Percentiles rank a stretch among this genome's conserved stretches.
phyloP scores from a whole-genome alignment of 352 stramenopile genomes.

The Halophytophthora polymorphica region DNA sequence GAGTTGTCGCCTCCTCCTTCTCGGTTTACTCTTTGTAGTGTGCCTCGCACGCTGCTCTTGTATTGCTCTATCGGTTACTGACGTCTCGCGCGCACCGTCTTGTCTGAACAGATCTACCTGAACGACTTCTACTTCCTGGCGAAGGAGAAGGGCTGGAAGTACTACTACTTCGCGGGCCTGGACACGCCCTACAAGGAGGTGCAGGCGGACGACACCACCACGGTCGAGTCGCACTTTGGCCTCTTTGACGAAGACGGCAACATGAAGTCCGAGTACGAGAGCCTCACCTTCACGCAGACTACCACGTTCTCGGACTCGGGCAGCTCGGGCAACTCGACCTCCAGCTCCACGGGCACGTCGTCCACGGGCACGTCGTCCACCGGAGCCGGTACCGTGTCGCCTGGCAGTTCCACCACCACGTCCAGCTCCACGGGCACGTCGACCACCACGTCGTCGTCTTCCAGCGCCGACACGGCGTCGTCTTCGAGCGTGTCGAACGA shows the following conservation, averaged over 20 bases:
- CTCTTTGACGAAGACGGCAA: constrained; percentile 61
- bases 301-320: constrained; percentile 19
- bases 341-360: constrained; percentile 13
- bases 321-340: constrained; percentile 15
- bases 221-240: constrained; percentile 76
- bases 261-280: constrained; percentile 64
- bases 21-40: constrained; percentile 15
- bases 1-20: too few relatives aligned
- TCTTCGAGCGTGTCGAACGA: constrained; percentile 21
- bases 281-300: constrained; percentile 50
- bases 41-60: not conserved
- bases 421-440: constrained; percentile 19
- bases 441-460: constrained; percentile 23
- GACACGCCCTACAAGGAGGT: constrained; percentile 79
- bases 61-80: constrained; percentile 3
- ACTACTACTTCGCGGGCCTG: constrained; percentile 87
- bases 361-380: constrained; percentile 11
- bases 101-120: constrained; percentile 48
- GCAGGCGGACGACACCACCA: constrained; percentile 39
- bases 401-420: not conserved
- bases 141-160: constrained; percentile 66
- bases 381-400: constrained; percentile 3
- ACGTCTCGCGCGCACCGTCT: not conserved
- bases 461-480: constrained; percentile 9
- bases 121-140: constrained; percentile 78